phyloP scores from a whole-genome alignment of 2,329 filamentous ascomycete species.

The Claviceps digitariae region DNA sequence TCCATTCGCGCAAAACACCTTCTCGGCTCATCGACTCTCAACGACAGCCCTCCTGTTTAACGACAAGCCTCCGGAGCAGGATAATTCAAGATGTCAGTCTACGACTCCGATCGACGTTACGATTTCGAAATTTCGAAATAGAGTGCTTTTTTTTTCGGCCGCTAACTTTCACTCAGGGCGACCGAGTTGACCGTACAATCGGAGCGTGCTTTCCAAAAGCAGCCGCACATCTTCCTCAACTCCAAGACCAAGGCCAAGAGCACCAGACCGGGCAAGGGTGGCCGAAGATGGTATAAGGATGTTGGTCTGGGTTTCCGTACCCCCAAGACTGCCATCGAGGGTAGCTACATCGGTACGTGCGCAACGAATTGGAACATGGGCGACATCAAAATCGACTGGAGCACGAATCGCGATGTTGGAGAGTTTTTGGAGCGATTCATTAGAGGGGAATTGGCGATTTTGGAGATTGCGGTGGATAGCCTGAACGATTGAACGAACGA shows the following conservation, averaged over 20 bases:
- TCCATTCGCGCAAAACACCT: constrained; percentile 23
- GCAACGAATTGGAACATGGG: constrained; percentile 6
- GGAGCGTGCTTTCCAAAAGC: constrained; percentile 99
- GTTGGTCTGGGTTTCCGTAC: constrained; percentile 98
- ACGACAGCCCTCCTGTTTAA: constrained; percentile 25
- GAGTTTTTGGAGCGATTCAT: no score
- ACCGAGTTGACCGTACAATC: constrained; percentile 99
- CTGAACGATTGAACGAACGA: not conserved
- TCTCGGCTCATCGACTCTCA: constrained; percentile 22
- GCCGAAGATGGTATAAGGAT: constrained; percentile 96
- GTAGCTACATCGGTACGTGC: constrained; percentile 93
- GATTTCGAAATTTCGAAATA: constrained; percentile 1
- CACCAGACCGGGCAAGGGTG: constrained; percentile 77
- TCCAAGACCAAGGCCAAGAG: constrained; percentile 82
- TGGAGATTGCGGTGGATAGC: not conserved
- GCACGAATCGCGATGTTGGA: constrained; percentile 1
- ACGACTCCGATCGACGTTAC: constrained; percentile 3
- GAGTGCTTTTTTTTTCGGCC: constrained; percentile 8
- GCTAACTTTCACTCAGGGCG: constrained; percentile 54
- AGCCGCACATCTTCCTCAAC: constrained; percentile 99
- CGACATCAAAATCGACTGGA: constrained; percentile 5
- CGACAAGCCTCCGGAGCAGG: constrained; percentile 26
- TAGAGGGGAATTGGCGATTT: not conserved
- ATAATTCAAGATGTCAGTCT: constrained; percentile 31
- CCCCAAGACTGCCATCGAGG: constrained; percentile 97